These are phyloP conservation scores for Prunus persica DNA, from an alignment of 306 rosid species.

Conservation along the genomic window DNA sequence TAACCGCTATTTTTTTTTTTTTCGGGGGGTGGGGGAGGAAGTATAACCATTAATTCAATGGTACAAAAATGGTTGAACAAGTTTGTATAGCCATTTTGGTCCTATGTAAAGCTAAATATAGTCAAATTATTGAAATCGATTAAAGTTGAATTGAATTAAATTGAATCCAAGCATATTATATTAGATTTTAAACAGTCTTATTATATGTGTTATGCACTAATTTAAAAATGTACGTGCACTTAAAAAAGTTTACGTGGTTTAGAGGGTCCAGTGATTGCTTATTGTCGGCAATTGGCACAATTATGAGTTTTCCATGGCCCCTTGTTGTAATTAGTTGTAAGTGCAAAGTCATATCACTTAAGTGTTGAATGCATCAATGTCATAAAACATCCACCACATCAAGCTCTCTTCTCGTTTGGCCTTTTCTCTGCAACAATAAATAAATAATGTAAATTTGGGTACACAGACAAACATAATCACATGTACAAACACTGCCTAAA, in stretches of 20 bases:
- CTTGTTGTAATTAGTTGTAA: neutral
- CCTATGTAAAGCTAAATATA: neutral
- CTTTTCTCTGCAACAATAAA: neutral
- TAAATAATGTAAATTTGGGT: neutral
- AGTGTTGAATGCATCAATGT: neutral
- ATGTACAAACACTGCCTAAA: neutral
- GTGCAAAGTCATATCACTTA: neutral
- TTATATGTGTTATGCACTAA: no score
- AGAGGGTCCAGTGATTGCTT: neutral
- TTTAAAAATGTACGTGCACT: neutral
- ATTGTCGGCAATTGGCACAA: neutral
- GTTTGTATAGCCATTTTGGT: neutral
- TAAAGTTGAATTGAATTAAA: no score
- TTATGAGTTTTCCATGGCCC: neutral
- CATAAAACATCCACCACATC: neutral
- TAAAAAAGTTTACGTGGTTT: neutral
- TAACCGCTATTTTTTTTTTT: no score
- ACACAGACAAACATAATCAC: neutral
- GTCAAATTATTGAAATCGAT: no score
- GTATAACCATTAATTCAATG: neutral
- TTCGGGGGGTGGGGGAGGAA: rapidly evolving
- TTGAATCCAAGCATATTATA: no score
- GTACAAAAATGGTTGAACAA: neutral
- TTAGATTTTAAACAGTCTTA: no score
- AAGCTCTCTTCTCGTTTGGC: neutral